phyloP scores from a whole-genome alignment of 257 asterid genomes.

The Jaltomata sinuosa region DNA sequence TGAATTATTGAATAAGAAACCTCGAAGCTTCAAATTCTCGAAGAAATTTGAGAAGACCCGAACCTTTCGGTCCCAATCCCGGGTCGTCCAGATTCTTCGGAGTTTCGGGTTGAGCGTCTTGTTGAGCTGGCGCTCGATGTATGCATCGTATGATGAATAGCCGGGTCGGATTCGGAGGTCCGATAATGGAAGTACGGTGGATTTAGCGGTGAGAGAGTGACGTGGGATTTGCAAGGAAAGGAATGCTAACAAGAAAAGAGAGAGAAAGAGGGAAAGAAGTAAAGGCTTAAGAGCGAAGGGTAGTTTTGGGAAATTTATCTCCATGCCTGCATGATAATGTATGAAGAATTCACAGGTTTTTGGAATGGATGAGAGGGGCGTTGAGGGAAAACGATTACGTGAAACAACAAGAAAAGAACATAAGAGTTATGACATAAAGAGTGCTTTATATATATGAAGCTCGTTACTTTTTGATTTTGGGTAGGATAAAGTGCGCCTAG shows the following conservation, averaged over 20 bases:
- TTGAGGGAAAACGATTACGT: no score
- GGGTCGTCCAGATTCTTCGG: conserved; percentile 82
- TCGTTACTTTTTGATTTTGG: no score
- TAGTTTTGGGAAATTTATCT: neutral
- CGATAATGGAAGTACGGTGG: neutral
- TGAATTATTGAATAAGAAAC: conserved; percentile 34
- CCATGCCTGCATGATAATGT: neutral
- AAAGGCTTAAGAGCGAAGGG: conserved; percentile 40
- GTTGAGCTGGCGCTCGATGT: conserved; percentile 78
- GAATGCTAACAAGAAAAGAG: conserved; percentile 30
- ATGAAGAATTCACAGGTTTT: no score
- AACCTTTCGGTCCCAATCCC: conserved; percentile 83
- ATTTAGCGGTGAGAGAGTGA: neutral
- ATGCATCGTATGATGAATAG: conserved; percentile 59
- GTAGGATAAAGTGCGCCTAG: no score
- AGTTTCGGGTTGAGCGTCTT: conserved; percentile 89
- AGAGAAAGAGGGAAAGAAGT: conserved; percentile 31
- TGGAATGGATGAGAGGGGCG: no score
- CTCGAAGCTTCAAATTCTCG: conserved; percentile 25
- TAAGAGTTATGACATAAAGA: no score
- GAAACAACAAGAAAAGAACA: no score
- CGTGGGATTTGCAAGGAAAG: conserved; percentile 35
- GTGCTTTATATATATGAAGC: no score
- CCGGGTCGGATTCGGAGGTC: conserved; percentile 66
- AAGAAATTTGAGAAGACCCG: conserved; percentile 53